A percentile compares a stretch with the other conserved stretches of the same genome.
Conservation (phyloP, 208 protist genomes). For the Crithidia thermophila region DNA sequence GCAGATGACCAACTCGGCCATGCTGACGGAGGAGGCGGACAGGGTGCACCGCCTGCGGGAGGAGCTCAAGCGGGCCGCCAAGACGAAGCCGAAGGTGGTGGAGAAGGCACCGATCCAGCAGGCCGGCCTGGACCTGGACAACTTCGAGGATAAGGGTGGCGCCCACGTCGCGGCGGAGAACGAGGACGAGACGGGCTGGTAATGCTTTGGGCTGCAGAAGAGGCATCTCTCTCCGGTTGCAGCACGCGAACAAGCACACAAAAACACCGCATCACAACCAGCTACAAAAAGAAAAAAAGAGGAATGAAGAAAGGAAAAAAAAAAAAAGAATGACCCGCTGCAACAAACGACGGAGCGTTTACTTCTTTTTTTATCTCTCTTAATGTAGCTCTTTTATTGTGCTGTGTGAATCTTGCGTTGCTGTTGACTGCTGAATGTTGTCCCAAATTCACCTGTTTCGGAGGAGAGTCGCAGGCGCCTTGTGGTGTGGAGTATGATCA, state of each 20-base stretch:
- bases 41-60: constrained; percentile 48
- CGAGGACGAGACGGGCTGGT: constrained; percentile 39
- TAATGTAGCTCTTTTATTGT: neutral
- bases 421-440: too few species aligned
- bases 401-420: neutral
- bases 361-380: neutral
- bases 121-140: constrained; percentile 44
- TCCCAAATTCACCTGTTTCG: too few species aligned
- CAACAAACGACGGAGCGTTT: neutral
- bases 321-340: neutral
- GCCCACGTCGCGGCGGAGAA: constrained; percentile 33
- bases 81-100: constrained; percentile 39
- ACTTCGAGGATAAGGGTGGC: constrained; percentile 50
- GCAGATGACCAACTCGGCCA: constrained; percentile 43
- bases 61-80: constrained; percentile 51
- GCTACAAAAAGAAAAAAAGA: neutral
- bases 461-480: neutral
- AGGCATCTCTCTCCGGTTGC: too few species aligned
- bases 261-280: too few species aligned
- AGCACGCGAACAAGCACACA: too few species aligned
- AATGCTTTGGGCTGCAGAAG: too few species aligned
- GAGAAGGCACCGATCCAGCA: constrained; percentile 18
- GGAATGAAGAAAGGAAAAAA: too few species aligned
- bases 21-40: constrained; percentile 48
- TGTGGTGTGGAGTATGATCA: neutral